Evolutionary conservation across 768 basidiomycete genomes (phyloP), one percentile per base, ranked within the genome.

Genomic region (Zangia roseola): DNA sequence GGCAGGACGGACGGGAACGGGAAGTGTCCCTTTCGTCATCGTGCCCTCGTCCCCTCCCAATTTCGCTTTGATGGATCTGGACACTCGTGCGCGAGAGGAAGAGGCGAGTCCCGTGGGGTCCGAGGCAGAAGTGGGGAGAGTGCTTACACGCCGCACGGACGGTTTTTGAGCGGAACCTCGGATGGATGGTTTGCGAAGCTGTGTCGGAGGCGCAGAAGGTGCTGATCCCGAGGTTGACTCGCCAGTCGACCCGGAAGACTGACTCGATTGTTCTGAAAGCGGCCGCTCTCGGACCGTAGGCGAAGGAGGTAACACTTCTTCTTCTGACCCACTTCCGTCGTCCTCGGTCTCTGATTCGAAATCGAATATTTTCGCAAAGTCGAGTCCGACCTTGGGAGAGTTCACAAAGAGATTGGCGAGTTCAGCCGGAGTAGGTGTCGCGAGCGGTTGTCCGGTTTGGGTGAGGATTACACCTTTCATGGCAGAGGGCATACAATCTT

Each of bases 391-490:
- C 52, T 76, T 82, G 0, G 89, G 89, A 8, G 84, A 84, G 35
- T 78, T 75, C 25, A 80, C 75, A 58, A 91, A 86, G 2, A 90
- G 73, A 30, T 78, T 82, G 3, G 77, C 77, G 0, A 91, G 73
- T 58, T 86, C 85, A 0, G 75, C 71, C 0, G 85, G 86, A 2
- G 78, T 74, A 1, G 90, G 90, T 12, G 90, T 93, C 4, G 80
- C 74, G 7, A 92, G 71, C 2, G 76, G 71, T 61, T 91, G 83
- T 8, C 91, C 90, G 0, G 91, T 91, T 8, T 83, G 73, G 0
- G 91, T 91, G 31, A 91, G 73, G 25, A 93, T 75, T 33, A 93
- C 86, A 3, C 91, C 83, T 61, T 84, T 84, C 83, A 86, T 86
- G 1, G 83, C 83, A 4, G 79, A 81, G 21, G 56, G 61, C n/a